Evolutionary conservation across 1,284 basidiomycete species (phyloP), one percentile per base, ranked within the genome.

Genomic region (Neotropicomus parvogracilis): DNA sequence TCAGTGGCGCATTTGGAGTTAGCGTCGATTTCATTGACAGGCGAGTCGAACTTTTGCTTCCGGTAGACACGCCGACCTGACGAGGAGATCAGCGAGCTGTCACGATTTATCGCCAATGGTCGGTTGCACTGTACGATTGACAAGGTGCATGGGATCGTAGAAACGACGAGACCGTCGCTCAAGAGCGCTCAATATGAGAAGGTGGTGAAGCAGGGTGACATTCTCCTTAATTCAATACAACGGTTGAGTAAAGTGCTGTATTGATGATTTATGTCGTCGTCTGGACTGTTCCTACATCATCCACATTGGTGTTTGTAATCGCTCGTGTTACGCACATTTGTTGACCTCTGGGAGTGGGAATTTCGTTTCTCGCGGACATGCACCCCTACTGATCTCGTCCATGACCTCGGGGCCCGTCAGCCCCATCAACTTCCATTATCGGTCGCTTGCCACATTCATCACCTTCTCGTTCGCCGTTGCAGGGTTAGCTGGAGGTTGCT

Each of bases 171-270:
- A 50, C 88, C 92, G 12, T 80, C 83, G 6, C 68, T 83, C 27
- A 97, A 97, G 78, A 91, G 87, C 49, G 84, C 86, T 37, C 86
- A 94, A 62, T 98, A 97, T 65, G 91, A 94, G 62, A 85, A 87
- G 44, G 88, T 97, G 60, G 77, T 93, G 57, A 85, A 88, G 69
- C 85, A 91, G 66, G 90, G 91, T 3, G 95, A 98, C 68, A 70
- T 91, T n/a, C 69, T 97, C 49, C 71, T 97, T 48, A 95, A 86
- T 61, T 78, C 81, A 49, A 77, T 89, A 56, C 85, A 88, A 62
- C 70, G 84, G 58, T 65, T 88, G 65, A 87, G 85, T 60, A 87
- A 87, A 65, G 85, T 88, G 21, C 59, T 88, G 68, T 83, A 85
- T 66, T 87, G 69, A 63, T 12, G 24, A 40, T 16, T 45, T 35